Evolutionary conservation across 108 stramenopile species (phyloP), one percentile per base, ranked within the genome.

Genomic region (Aurantiochytrium sp.): DNA sequence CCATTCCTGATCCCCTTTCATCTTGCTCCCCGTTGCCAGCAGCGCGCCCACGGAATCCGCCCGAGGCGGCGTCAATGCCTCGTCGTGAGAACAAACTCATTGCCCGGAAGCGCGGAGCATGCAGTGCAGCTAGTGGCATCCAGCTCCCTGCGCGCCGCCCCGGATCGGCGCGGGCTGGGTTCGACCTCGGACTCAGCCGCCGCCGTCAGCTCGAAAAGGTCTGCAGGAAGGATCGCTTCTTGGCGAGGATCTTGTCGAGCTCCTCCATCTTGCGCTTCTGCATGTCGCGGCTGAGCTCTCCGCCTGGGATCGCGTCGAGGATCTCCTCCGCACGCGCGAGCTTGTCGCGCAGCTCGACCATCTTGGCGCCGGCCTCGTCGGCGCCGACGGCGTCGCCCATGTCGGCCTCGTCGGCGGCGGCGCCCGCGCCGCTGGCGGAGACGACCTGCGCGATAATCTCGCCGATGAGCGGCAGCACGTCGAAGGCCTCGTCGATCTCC

Each of bases 381-480:
- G 42, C 10, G 73, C 10, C 73, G 6, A 17, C 59, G 32, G 34
- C 59, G 0, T 30, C 27, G 32, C 0, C 59, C 27, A 48, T 41
- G 3, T 48, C 73, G 45, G 12, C n/a, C n/a, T n/a, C n/a, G n/a
- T n/a, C n/a, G n/a, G n/a, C n/a, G n/a, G n/a, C 39, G 12, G 6
- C 42, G 27, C 45, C 73, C n/a, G 19, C 42, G 27, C 27, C 45
- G 73, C 42, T 48, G 19, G 73, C 73, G 8, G 39, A 6, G 8
- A 81, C 19, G 27, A 48, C 73, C 3, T 81, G 42, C 2, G 39
- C 27, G 42, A 81, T n/a, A 12, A 81, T 81, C 42, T 81, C 42
- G 8, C 73, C 73, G n/a, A 81, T 48, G 6, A 48, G 39, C 50
- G 73, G 73, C 73, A 81, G 73, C 73, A 81, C 27, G 73, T 81